These are phyloP conservation scores for Cutaneotrichosporon cutaneum DNA, from an alignment of 1,284 basidiomycete genomes.

Conservation along the genomic window DNA sequence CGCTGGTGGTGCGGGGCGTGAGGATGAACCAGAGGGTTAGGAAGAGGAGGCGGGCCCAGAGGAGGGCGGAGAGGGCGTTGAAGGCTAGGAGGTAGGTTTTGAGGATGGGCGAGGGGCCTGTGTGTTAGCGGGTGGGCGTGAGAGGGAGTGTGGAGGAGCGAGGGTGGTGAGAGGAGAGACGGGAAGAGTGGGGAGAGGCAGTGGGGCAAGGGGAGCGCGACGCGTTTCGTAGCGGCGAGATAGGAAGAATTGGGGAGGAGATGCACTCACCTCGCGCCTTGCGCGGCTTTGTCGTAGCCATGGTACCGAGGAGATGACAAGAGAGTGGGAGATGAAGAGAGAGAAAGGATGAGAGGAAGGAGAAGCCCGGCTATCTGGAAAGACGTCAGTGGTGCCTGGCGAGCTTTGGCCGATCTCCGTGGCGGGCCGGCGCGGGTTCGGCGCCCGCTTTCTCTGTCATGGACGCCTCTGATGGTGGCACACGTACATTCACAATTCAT, in stretches of 20 bases:
- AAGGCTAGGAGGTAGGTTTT: slow-evolving; percentile 70
- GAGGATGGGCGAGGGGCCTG: slow-evolving; percentile 33
- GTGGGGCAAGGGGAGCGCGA: too few relatives aligned
- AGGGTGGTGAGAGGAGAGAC: not conserved
- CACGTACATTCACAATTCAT: not conserved
- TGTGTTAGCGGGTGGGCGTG: not conserved
- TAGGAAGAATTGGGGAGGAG: too few relatives aligned
- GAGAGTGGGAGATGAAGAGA: slow-evolving; percentile 2
- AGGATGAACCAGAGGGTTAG: slow-evolving; percentile 49
- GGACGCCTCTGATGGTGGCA: not conserved
- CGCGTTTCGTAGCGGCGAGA: too few relatives aligned
- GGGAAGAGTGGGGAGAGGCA: not conserved
- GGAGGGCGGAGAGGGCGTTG: slow-evolving; percentile 69
- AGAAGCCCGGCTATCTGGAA: not conserved
- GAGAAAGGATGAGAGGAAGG: not conserved
- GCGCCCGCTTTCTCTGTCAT: too few relatives aligned
- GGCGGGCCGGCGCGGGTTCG: too few relatives aligned
- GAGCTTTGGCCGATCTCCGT: not conserved
- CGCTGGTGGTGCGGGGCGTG: slow-evolving; percentile 25
- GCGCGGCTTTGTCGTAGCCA: not conserved
- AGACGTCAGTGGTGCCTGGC: not conserved
- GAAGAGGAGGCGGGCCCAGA: slow-evolving; percentile 71
- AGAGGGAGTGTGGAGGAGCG: not conserved
- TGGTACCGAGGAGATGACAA: not conserved
- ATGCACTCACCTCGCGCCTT: not conserved